These are phyloP conservation scores for Pouteria glomerata DNA, from an alignment of 148 eudicot species.

Conservation along the genomic window DNA sequence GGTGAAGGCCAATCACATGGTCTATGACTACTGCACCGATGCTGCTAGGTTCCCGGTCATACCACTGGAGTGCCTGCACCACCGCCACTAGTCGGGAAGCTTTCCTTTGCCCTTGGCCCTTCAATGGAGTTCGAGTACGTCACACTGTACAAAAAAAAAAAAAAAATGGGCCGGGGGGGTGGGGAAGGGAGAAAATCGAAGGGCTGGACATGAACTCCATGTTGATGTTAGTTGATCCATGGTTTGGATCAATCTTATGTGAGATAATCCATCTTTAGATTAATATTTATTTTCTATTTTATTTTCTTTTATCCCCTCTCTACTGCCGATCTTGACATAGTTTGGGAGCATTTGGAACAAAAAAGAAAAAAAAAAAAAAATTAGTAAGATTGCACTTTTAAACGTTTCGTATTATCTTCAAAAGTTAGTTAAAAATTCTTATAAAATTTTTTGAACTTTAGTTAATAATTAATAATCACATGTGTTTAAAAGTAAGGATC, in stretches of 20 bases:
- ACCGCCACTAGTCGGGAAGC: constrained; percentile 43
- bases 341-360: no score
- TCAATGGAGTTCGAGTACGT: constrained; percentile 2
- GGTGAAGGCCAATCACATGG: constrained; percentile 68
- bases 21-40: constrained; percentile 77
- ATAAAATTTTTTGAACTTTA: no score
- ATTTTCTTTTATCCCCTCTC: background rate
- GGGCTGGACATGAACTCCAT: constrained; percentile 19
- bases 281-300: background rate
- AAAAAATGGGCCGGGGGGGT: background rate
- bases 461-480: no score
- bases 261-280: background rate
- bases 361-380: no score
- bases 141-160: background rate
- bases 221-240: constrained; percentile 14
- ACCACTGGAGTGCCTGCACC: constrained; percentile 72
- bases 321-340: no score
- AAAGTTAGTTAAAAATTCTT: no score
- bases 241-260: background rate
- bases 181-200: background rate
- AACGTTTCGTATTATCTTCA: no score
- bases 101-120: background rate
- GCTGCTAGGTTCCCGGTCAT: constrained; percentile 48
- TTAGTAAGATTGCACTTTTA: no score
- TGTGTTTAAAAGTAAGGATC: no score